Percentiles rank a stretch among this genome's conserved stretches.
These are phyloP conservation scores for Agaricales sp. DNA, from an alignment of 1,284 basidiomycete species.

Conservation along the genomic window DNA sequence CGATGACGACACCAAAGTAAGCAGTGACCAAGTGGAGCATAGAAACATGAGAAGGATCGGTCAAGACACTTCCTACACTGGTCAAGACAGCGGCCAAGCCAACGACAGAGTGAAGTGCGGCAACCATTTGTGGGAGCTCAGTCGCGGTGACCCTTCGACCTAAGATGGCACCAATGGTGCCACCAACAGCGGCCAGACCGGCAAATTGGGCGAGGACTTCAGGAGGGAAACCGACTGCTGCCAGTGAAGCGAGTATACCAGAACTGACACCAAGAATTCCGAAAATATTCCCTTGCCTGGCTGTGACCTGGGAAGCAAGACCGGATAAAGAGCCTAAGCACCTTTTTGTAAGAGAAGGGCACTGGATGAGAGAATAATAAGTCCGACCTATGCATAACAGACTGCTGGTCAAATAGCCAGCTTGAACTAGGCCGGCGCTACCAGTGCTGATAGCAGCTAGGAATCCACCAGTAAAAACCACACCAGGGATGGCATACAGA, in stretches of 20 bases:
- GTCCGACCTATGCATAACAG: slow-evolving; percentile 69
- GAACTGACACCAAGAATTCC: slow-evolving; percentile 76
- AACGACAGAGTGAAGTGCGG: slow-evolving; percentile 69
- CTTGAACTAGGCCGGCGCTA: slow-evolving; percentile 77
- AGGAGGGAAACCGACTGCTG: slow-evolving; percentile 70
- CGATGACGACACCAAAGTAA: slow-evolving; percentile 78
- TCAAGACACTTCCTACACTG: slow-evolving; percentile 69
- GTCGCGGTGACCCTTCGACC: slow-evolving; percentile 77
- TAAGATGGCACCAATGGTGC: slow-evolving; percentile 54
- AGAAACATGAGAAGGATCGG: slow-evolving; percentile 52
- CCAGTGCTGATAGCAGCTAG: slow-evolving; percentile 71
- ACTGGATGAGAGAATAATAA: neutral
- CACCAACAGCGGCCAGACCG: slow-evolving; percentile 64
- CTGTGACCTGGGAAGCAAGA: slow-evolving; percentile 65
- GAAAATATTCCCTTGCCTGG: slow-evolving; percentile 73
- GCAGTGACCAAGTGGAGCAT: slow-evolving; percentile 72
- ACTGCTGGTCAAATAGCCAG: slow-evolving; percentile 75
- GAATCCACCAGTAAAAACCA: slow-evolving; percentile 74
- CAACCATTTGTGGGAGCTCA: slow-evolving; percentile 75
- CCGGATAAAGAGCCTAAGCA: slow-evolving; percentile 59
- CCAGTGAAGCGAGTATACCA: slow-evolving; percentile 69
- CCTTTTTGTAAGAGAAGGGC: slow-evolving; percentile 5
- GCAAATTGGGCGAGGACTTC: slow-evolving; percentile 70
- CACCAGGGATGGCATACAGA: slow-evolving; percentile 69
- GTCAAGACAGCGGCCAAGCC: slow-evolving; percentile 81